phyloP scores from a whole-genome alignment of 2,329 filamentous ascomycete genomes.

The Aureobasidium musti region DNA sequence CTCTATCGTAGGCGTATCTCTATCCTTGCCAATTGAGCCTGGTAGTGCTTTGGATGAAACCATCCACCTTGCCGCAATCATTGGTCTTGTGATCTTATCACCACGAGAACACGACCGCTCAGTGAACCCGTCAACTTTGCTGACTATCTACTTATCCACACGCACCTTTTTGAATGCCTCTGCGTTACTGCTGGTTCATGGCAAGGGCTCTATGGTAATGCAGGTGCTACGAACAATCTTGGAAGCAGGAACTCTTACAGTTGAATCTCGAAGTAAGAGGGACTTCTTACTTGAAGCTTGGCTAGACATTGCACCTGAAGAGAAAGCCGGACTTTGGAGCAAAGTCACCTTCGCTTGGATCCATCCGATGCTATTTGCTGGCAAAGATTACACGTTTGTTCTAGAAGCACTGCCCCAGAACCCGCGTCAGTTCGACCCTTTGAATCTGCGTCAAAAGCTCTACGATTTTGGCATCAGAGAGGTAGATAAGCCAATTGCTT shows the following conservation, averaged over 20 bases:
- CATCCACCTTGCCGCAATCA: not conserved
- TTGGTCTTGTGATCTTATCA: not conserved
- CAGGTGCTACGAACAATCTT: not conserved
- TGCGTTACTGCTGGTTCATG: not conserved
- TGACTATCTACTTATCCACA: not conserved
- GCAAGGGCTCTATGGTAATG: not conserved
- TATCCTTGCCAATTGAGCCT: not conserved
- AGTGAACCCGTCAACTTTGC: not conserved
- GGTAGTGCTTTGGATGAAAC: not conserved
- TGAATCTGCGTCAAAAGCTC: not conserved
- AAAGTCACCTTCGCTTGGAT: constrained; percentile 1
- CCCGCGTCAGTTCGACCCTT: not conserved
- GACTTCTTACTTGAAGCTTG: not conserved
- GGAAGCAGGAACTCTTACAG: not conserved
- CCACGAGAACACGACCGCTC: not conserved
- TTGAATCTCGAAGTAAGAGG: not conserved
- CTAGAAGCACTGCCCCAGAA: not conserved
- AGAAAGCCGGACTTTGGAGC: constrained; percentile 5
- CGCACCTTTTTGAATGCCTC: not conserved
- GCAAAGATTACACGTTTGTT: not conserved
- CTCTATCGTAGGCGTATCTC: not conserved
- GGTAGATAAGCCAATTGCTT: not conserved
- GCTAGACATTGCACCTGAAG: not conserved
- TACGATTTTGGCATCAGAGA: not conserved
- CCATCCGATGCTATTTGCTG: not conserved